Percentiles rank a stretch among this genome's conserved stretches.
Conservation (phyloP, 2,329 filamentous ascomycete genomes). For the Thelonectria rubi region DNA sequence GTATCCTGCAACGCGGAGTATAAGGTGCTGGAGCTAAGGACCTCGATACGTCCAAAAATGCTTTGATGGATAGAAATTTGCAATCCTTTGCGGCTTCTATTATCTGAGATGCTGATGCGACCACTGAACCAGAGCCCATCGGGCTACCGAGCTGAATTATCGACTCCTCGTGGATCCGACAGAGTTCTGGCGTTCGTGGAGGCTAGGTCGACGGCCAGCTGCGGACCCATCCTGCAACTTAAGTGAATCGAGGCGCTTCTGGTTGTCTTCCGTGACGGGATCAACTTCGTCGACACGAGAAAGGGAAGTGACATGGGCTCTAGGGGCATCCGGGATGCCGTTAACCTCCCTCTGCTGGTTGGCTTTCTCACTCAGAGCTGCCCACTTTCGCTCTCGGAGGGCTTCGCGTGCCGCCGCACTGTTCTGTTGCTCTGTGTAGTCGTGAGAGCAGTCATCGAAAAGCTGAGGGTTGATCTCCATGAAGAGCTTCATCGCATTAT, state of each 20-base stretch:
- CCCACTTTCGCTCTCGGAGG: constrained; percentile 87
- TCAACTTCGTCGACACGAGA: constrained; percentile 78
- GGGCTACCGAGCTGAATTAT: constrained; percentile 47
- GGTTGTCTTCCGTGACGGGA: constrained; percentile 80
- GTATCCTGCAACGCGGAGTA: constrained; percentile 9
- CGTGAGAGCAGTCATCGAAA: constrained; percentile 98
- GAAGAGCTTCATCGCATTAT: constrained; percentile 99
- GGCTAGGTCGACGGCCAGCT: constrained; percentile 62
- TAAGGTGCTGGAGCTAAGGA: constrained; percentile 4
- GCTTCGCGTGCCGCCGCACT: constrained; percentile 86
- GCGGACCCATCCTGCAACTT: constrained; percentile 80
- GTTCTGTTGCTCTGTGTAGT: constrained; percentile 97
- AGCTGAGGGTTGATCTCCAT: constrained; percentile 99
- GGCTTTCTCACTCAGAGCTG: constrained; percentile 82
- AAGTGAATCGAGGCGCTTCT: constrained; percentile 87
- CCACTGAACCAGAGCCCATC: constrained; percentile 16
- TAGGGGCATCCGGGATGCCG: constrained; percentile 45
- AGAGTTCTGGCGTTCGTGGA: constrained; percentile 69
- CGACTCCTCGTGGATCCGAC: constrained; percentile 63
- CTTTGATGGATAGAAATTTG: constrained; percentile 23
- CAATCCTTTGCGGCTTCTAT: constrained; percentile 21
- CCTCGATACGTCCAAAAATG: constrained; percentile 20
- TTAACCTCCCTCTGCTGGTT: constrained; percentile 67
- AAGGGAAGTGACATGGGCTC: constrained; percentile 53
- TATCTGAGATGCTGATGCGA: constrained; percentile 23